Evolutionary conservation across 176 grass and related monocot genomes (phyloP), one percentile per base, ranked within the genome.

Genomic region (Stipa capillata): DNA sequence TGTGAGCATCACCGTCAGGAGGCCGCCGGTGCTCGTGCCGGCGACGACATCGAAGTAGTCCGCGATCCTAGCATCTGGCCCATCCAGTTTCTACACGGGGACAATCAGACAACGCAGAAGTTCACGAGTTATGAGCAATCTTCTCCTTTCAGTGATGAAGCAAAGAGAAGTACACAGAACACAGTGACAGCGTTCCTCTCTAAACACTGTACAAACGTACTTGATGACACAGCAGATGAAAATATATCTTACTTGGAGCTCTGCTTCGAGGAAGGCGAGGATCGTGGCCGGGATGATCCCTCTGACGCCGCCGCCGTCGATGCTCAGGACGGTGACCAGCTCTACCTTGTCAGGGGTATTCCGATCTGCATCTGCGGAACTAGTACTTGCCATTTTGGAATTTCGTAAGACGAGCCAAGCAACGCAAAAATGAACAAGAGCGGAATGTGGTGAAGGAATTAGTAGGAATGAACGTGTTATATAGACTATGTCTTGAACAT

Each of bases 31-130:
- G 82, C 91, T 94, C 4, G 91, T 91, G 49, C 91, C 91, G 4
- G 91, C 88, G 9, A 94, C 51, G 1, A 91, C 88, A 53, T 91
- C 91, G 21, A 94, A 94, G 73, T 94, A 94, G 84, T 94, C 82
- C 0, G 88, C 88, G 12, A 94, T 78, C 74, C 91, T 79, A 49
- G 79, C 85, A 42, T 85, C 85, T 11, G 80, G 58, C 2, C 88
- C 91, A 42, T 94, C 91, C 15, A 91, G 64, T 44, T 83, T 85
- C 94, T 97, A 18, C 48, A 76, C 13, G 29, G 10, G 41, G 33
- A 52, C 24, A 29, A 29, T n/a, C n/a, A n/a, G n/a, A 59, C n/a
- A n/a, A n/a, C n/a, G 21, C n/a, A 6, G 3, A 33, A 67, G 59
- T 18, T 33, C 27, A 57, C n/a, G n/a, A n/a, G n/a, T n/a, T n/a